phyloP scores from a whole-genome alignment of 352 stramenopile species.

The Phytophthora citricola region DNA sequence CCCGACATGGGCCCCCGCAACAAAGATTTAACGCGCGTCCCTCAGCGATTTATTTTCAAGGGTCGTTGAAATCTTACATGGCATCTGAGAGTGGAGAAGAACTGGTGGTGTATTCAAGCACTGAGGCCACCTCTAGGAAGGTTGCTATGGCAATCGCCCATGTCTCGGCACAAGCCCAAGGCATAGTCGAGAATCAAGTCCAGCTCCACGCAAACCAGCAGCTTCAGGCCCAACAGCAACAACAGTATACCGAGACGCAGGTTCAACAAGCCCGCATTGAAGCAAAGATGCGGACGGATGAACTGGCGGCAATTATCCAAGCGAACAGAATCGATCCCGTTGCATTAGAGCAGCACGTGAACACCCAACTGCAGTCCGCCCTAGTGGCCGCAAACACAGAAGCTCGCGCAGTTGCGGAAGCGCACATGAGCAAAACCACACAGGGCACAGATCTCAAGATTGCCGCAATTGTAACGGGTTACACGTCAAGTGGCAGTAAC shows the following conservation, averaged over 20 bases:
- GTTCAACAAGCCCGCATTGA: conserved; percentile 4
- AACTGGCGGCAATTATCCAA: conserved; percentile 4
- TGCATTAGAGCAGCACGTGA: neutral
- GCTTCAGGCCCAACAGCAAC: conserved; percentile 1
- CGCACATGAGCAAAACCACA: neutral
- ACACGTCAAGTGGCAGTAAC: too few relatives aligned
- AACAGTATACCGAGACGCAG: neutral
- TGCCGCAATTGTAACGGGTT: neutral
- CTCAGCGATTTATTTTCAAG: neutral
- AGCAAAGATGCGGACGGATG: neutral
- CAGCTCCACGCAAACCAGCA: neutral
- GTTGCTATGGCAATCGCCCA: neutral
- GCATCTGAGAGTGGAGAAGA: neutral
- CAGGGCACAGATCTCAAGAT: neutral
- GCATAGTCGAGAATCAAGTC: conserved; percentile 1
- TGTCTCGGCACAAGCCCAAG: conserved; percentile 5
- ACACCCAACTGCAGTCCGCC: conserved; percentile 7
- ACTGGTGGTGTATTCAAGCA: neutral
- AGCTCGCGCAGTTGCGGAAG: conserved; percentile 4
- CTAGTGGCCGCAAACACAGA: conserved; percentile 7
- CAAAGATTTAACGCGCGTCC: neutral
- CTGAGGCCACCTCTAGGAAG: neutral
- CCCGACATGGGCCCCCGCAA: neutral
- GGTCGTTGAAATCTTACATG: neutral
- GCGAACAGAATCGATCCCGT: neutral